Evolutionary conservation across 2,329 filamentous ascomycete species (phyloP), one percentile per base, ranked within the genome.

Genomic region (Botrytis pseudocinerea): DNA sequence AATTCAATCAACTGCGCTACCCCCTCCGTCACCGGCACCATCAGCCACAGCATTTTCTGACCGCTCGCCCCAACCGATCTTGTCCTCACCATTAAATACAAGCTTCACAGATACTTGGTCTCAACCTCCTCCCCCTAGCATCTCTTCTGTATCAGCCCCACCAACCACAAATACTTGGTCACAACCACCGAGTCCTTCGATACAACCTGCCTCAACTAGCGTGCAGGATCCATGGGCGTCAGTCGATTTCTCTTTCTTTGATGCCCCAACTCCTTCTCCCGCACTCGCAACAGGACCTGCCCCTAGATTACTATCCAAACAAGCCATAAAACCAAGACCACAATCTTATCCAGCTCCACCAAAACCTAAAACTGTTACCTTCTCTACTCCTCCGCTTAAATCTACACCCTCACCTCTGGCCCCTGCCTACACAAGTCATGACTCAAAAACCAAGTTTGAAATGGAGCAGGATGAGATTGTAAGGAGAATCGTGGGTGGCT

Each of bases 161-260:
- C 40, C 69, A 28, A 46, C 35, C 40, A 46, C 69, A 40, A 70
- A 10, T 38, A 28, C 32, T 12, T 70, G 57, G 42, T 40, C 54
- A n/a, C 59, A 61, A 8, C 22, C 40, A 1, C 7, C 22, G 7
- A 70, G 32, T 25, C 51, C 20, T 8, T 20, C 48, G 70, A 25
- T 64, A 38, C 42, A 44, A 40, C 40, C 62, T 42, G 5, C 71
- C 44, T 28, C 64, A 28, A 59, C 73, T 35, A 64, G 68, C 22
- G 74, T 65, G 25, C 61, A 59, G 16, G 80, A 82, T 73, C 78
- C 80, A 16, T 82, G 81, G 81, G 78, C 79, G 20, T 79, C 76
- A 42, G 79, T 77, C 38, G 81, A 82, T 76, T 81, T 82, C 73
- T 82, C 81, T 28, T 79, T 82, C 63, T 82, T 82, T 65, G 81